Evolutionary conservation across 208 protist species (phyloP), one percentile per base, ranked within the genome.

Genomic region (Acanthamoeba healyi): DNA sequence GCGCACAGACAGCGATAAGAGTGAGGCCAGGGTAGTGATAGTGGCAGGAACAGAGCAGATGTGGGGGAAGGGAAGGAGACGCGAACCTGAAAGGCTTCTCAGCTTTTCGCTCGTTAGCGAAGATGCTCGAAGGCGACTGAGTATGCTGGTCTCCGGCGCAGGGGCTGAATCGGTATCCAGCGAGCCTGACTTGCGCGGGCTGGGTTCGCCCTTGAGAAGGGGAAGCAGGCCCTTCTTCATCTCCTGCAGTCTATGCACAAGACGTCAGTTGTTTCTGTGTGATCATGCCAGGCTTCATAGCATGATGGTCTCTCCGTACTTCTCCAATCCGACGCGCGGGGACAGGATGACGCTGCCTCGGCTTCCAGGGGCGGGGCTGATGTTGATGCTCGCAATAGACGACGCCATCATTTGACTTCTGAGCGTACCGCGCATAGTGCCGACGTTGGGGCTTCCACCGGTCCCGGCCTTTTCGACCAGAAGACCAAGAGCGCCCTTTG

Each of bases 201-300:
- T 65, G 26, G 19, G 14, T 26, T 65, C 58, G 12, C 58, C 58
- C 58, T 65, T 65, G 19, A 65, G 58, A 5, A 65, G 58, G n/a
- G 58, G 58, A 65, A 65, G 58, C 58, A 65, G 58, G 26, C 58
- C 58, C 58, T 65, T 65, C 58, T 65, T 65, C 58, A 65, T 65
- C 15, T 65, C 58, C 26, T 65, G 58, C 58, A 65, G 15, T 12
- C 58, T 65, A 12, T 34, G 15, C 19, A 34, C 1, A 65, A 65
- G 6, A 17, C 51, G n/a, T n/a, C n/a, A n/a, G n/a, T n/a, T n/a
- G n/a, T n/a, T n/a, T n/a, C n/a, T n/a, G n/a, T n/a, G n/a, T n/a
- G n/a, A n/a, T n/a, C n/a, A n/a, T n/a, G n/a, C n/a, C n/a, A n/a
- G n/a, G n/a, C n/a, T n/a, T n/a, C n/a, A n/a, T n/a, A n/a, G n/a